phyloP scores from a whole-genome alignment of 352 stramenopile genomes.

The Phytophthora capsici region DNA sequence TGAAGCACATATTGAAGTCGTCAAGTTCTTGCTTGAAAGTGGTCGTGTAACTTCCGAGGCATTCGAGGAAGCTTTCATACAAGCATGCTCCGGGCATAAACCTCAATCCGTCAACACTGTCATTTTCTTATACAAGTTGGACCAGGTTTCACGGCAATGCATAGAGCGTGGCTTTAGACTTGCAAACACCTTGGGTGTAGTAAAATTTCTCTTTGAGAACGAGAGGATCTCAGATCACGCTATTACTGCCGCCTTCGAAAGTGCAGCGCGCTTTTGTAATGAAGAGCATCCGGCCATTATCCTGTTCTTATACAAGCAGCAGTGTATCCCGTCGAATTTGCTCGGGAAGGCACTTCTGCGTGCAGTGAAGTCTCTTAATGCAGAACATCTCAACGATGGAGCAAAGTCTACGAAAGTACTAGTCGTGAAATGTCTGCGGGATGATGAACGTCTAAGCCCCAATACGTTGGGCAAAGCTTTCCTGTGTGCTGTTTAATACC shows the following conservation, averaged over 20 bases:
- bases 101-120: background rate
- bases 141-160: background rate
- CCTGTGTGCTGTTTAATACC: background rate
- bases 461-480: background rate
- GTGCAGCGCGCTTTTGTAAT: background rate
- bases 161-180: background rate
- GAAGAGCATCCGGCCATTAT: background rate
- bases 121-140: slow-evolving; percentile 1
- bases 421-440: background rate
- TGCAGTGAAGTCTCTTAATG: background rate
- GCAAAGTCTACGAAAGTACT: background rate
- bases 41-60: too few species aligned
- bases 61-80: too few species aligned
- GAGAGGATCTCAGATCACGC: background rate
- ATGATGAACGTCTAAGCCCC: background rate
- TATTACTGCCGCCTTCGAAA: background rate
- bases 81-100: background rate
- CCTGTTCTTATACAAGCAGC: background rate
- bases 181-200: background rate
- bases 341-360: background rate
- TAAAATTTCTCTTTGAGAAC: background rate
- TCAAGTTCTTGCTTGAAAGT: too few species aligned
- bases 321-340: background rate
- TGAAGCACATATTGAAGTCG: too few species aligned
- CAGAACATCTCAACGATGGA: too few species aligned